Base-by-base conservation (phyloP, 345 rosid genomes). In the Dipteronia sinensis region DNA sequence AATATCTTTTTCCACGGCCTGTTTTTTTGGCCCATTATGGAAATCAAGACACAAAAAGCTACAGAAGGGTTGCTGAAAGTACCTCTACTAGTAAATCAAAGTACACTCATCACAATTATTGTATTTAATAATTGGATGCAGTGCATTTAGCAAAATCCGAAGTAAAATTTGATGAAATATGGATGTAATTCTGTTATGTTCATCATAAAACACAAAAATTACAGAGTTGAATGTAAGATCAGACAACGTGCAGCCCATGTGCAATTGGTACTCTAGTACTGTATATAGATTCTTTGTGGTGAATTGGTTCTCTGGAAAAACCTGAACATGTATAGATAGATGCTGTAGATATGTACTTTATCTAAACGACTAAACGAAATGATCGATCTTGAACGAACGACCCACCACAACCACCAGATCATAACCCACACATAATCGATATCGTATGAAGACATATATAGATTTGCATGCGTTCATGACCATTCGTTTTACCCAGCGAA, bases 401-500 rank as follows among this genome's bases (percentile, higher is more conserved):
- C 38, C 38, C 38, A 34, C 6, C 58, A 73, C 23, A n/a, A 25
- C 59, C 76, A 23, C 68, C 23, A 27, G 68, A 62, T 61, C 67
- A 3, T 11, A 25, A 42, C 67, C 67, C 55, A 22, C 25, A 34
- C 38, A 34, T 34, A 34, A 55, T 7, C 15, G 42, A 62, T 44
- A 42, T 62, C 58, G 25, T 10, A 7, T 15, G 4, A 53, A 55
- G 22, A 61, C 53, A 13, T 34, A 34, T 4, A 31, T 34, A 34
- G 53, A 12, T 11, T 17, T 55, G 27, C 8, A 63, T 55, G 15
- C 8, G 63, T 9, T 51, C 27, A 9, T 13, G 71, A 65, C 81
- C 83, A 29, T 29, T 64, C 47, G n/a, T 68, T 79, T 46, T 10
- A 2, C 68, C 38, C 38, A 34, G 78, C 5, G 22, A 38, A 63